phyloP scores from a whole-genome alignment of 805 yeast genomes.

The Barnettozyma siamensis region DNA sequence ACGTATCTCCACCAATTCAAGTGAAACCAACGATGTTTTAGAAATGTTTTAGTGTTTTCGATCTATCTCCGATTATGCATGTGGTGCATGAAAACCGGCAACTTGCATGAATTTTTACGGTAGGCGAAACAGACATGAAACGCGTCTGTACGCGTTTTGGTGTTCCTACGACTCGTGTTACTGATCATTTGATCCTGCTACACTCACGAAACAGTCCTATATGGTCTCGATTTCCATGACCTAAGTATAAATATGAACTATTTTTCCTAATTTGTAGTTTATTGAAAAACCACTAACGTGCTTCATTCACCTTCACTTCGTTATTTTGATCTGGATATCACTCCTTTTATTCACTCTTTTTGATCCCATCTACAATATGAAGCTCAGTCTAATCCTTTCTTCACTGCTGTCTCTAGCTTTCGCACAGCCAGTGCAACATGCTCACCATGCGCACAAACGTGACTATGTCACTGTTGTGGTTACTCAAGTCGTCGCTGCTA shows the following conservation, averaged over 20 bases:
- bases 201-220: neutral
- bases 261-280: neutral
- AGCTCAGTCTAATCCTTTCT: neutral
- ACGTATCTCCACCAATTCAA: too few species aligned
- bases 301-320: neutral
- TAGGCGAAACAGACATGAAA: slow-evolving; percentile 2
- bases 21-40: too few species aligned
- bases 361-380: neutral
- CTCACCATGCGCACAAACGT: slow-evolving; percentile 41
- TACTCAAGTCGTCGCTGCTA: slow-evolving; percentile 21
- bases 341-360: neutral
- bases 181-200: neutral
- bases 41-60: too few species aligned
- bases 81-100: slow-evolving; percentile 1
- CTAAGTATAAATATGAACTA: neutral
- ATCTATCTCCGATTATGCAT: neutral
- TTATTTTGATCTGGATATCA: neutral
- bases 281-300: too few species aligned
- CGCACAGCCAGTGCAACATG: slow-evolving; percentile 27
- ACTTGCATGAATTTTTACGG: slow-evolving; percentile 1
- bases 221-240: too few species aligned
- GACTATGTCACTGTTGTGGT: slow-evolving; percentile 38
- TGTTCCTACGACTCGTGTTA: neutral
- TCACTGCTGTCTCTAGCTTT: slow-evolving; percentile 7
- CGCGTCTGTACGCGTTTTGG: neutral